phyloP scores from a whole-genome alignment of 305 asterid genomes.

The Ruellia speciosa region DNA sequence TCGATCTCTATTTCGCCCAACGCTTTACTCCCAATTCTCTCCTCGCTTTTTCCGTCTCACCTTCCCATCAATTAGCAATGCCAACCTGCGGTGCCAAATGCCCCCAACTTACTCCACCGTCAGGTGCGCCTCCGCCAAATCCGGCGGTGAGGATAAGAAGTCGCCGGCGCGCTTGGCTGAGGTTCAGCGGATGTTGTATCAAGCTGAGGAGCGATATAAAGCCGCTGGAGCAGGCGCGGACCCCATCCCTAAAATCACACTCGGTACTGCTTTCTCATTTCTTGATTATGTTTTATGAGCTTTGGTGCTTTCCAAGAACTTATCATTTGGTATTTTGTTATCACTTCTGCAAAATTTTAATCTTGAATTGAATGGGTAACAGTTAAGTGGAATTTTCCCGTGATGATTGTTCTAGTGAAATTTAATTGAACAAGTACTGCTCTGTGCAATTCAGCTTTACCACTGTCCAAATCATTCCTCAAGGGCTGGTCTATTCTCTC shows the following conservation, averaged over 20 bases:
- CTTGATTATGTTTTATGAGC: not conserved
- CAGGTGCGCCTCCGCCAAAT: slow-evolving; percentile 43
- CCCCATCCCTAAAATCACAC: slow-evolving; percentile 62
- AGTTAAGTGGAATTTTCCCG: not conserved
- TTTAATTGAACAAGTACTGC: not conserved
- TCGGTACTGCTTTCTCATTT: slow-evolving; percentile 35
- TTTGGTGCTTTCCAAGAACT: not conserved
- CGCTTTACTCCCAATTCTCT: slow-evolving; percentile 22
- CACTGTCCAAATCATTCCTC: too few relatives aligned
- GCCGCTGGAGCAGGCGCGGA: slow-evolving; percentile 60
- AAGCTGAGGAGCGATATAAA: slow-evolving; percentile 64
- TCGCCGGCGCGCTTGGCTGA: slow-evolving; percentile 69
- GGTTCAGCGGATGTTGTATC: slow-evolving; percentile 48
- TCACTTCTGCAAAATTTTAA: not conserved
- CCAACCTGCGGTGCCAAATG: slow-evolving; percentile 15
- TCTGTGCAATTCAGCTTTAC: too few relatives aligned
- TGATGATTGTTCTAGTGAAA: slow-evolving; percentile 7
- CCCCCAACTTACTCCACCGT: slow-evolving; percentile 27
- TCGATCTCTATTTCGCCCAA: slow-evolving; percentile 43
- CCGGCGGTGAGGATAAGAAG: slow-evolving; percentile 49
- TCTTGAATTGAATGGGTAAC: slow-evolving; percentile 5
- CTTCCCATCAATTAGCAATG: slow-evolving; percentile 12
- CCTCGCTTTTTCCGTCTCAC: slow-evolving; percentile 31
- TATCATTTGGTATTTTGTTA: not conserved
- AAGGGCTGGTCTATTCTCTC: too few relatives aligned